These are phyloP conservation scores for Glarea lozoyensis DNA, from an alignment of 495 filamentous ascomycete genomes.

Conservation along the genomic window DNA sequence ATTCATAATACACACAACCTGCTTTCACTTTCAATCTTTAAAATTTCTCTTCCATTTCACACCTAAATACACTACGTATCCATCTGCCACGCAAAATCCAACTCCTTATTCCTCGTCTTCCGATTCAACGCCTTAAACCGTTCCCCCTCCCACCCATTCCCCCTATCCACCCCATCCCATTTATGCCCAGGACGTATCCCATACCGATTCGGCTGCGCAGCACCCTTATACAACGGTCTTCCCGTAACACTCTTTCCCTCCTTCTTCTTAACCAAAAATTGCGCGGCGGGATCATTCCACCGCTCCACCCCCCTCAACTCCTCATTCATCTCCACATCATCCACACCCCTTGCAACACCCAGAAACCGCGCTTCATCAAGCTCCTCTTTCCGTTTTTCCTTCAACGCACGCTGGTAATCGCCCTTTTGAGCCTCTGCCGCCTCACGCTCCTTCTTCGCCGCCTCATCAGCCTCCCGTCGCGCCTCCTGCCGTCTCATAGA, in stretches of 20 bases:
- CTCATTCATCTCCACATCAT: constrained; percentile 76
- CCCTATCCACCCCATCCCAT: constrained; percentile 96
- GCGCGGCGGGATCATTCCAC: constrained; percentile 92
- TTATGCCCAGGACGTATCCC: constrained; percentile 83
- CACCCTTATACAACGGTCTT: constrained; percentile 69
- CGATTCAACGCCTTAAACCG: constrained; percentile 82
- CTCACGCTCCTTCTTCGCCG: constrained; percentile 50
- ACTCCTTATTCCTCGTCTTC: constrained; percentile 57
- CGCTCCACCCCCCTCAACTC: constrained; percentile 65
- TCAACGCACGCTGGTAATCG: constrained; percentile 67
- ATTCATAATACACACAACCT: too few species aligned
- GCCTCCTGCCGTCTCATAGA: constrained; percentile 83
- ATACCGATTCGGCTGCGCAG: constrained; percentile 84
- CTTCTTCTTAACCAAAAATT: constrained; percentile 53
- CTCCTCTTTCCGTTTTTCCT: constrained; percentile 40
- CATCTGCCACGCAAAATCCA: constrained; percentile 95
- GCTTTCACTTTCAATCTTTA: neutral
- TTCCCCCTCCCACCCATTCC: constrained; percentile 91
- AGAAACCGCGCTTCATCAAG: constrained; percentile 72
- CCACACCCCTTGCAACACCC: constrained; percentile 66
- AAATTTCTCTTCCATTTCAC: neutral
- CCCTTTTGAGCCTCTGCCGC: constrained; percentile 62
- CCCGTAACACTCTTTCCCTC: constrained; percentile 43
- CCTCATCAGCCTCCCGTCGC: constrained; percentile 62
- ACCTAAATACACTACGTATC: constrained; percentile 33